Evolutionary conservation across 352 stramenopile genomes (phyloP), one percentile per base, ranked within the genome.

Genomic region (Globisporangium middletonii): DNA sequence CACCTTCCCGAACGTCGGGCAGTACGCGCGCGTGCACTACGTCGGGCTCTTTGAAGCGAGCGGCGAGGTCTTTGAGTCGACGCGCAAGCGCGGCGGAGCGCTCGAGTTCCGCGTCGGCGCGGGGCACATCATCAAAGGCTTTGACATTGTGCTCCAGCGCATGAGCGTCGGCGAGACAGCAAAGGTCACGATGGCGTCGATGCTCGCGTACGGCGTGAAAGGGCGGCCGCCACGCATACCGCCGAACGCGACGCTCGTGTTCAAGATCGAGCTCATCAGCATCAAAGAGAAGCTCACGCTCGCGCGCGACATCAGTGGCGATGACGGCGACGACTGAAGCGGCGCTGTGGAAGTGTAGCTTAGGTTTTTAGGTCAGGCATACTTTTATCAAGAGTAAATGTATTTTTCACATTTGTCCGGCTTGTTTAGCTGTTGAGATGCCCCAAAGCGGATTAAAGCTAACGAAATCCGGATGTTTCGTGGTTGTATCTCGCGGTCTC

Each of bases 151-250:
- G 15, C 58, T 92, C 49, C 76, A 83, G 50, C 75, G 71, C 33
- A 92, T 92, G 79, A 89, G 78, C 42, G 66, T 92, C 3, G 83
- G 83, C 0, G 83, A 92, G 71, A 92, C 79, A 1, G 63, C 83
- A 19, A 71, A 67, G 28, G 69, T 88, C 33, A 88, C 76, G 8
- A 72, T 88, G 52, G 74, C 67, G 45, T 79, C 83, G 1, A 75
- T 79, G 49, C 66, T 90, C 33, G 83, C 78, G 15, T 92, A 92
- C 53, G 83, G 83, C 3, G 71, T 86, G n/a, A 84, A 84, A 52
- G 83, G 83, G 2, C 63, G 71, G 26, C 74, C 78, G 9, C 83
- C 83, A 27, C 75, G 77, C 47, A 90, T 92, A 37, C 83, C 83
- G 0, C 73, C 75, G 11, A 90, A 82, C 38, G 67, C 78, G 7